These are phyloP conservation scores for Sporothrix brasiliensis DNA, from an alignment of 2,329 filamentous ascomycete species.

Conservation along the genomic window DNA sequence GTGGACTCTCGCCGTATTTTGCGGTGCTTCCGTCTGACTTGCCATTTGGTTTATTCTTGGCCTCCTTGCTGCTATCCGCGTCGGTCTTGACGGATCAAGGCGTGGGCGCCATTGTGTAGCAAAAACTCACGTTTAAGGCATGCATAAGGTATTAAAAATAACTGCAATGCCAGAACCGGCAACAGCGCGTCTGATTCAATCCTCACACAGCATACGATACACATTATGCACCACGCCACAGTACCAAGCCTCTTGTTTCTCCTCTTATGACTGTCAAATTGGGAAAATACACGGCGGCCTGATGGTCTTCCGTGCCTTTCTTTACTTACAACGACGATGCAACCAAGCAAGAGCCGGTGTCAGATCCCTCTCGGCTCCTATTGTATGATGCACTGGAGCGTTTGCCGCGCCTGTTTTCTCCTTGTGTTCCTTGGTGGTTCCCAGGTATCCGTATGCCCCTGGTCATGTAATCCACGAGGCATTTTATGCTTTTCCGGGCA, in stretches of 20 bases:
- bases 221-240: not conserved
- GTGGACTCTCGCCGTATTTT: too few species aligned
- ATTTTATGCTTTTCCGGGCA: not conserved
- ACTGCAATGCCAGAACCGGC: not conserved
- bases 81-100: not conserved
- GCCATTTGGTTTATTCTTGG: not conserved
- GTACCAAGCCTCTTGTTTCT: not conserved
- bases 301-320: not conserved
- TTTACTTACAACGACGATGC: not conserved
- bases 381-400: not conserved
- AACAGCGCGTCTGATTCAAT: not conserved
- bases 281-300: not conserved
- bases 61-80: too few species aligned
- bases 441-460: not conserved
- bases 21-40: not conserved
- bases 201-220: not conserved
- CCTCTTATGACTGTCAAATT: not conserved
- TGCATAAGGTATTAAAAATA: slow-evolving; percentile 12
- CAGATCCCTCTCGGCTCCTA: not conserved
- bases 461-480: slow-evolving; percentile 7
- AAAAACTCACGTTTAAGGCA: not conserved
- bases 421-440: too few species aligned
- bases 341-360: not conserved
- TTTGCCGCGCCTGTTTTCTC: not conserved
- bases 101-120: not conserved